A percentile compares a stretch with the other conserved stretches of the same genome.
phyloP scores from a whole-genome alignment of 495 filamentous ascomycete genomes.

The Hypomontagnella submonticulosa region DNA sequence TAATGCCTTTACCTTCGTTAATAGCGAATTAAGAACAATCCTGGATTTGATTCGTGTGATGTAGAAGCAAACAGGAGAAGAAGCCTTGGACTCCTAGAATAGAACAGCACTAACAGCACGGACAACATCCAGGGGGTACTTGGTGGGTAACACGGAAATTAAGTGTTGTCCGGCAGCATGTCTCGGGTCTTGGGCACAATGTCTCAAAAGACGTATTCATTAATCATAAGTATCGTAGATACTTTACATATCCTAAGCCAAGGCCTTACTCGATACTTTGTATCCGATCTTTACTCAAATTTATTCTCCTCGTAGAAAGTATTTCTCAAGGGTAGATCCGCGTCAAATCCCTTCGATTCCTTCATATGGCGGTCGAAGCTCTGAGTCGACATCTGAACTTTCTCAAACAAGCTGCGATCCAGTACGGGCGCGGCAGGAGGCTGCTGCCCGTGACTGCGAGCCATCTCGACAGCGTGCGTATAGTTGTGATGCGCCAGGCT shows the following conservation, averaged over 20 bases:
- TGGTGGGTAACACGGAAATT: too few species aligned
- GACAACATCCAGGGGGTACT: too few species aligned
- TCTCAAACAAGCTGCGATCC: constrained; percentile 46
- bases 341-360: constrained; percentile 39
- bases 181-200: too few species aligned
- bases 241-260: background rate
- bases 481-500: constrained; percentile 68
- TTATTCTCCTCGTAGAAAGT: constrained; percentile 32
- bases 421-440: constrained; percentile 43
- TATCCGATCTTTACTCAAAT: constrained; percentile 20
- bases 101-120: too few species aligned
- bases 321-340: constrained; percentile 30
- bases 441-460: constrained; percentile 41
- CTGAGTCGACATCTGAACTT: constrained; percentile 52
- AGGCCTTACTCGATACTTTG: background rate
- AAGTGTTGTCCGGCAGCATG: too few species aligned
- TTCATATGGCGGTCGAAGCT: constrained; percentile 48
- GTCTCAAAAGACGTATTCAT: too few species aligned
- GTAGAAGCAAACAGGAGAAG: too few species aligned
- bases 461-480: constrained; percentile 59
- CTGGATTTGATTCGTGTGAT: too few species aligned
- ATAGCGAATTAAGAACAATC: too few species aligned
- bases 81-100: too few species aligned
- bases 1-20: too few species aligned
- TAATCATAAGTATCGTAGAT: too few species aligned